Conservation (phyloP, 139 green algal genomes). For the Closterium sp. region DNA sequence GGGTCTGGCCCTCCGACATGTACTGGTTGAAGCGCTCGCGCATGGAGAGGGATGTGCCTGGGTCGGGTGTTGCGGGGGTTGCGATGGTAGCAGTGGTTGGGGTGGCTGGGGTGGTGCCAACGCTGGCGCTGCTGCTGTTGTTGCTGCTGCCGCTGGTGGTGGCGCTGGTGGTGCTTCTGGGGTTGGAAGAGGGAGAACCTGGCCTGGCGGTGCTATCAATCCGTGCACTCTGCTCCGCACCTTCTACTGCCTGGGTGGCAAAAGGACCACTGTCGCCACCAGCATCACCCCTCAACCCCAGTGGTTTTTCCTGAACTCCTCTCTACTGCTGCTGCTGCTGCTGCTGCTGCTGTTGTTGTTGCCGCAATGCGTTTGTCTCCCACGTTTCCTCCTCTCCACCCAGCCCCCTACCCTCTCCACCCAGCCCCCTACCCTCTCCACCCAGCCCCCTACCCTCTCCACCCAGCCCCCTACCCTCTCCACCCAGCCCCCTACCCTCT, state of each 20-base stretch:
- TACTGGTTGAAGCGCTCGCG: constrained; percentile 17
- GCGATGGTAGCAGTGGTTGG: neutral
- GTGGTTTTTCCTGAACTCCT: neutral
- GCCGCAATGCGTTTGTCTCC: neutral
- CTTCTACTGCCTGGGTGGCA: neutral
- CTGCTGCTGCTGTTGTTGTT: no score
- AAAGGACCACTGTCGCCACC: neutral
- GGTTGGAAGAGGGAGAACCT: neutral
- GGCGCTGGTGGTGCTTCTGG: neutral
- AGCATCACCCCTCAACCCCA: neutral
- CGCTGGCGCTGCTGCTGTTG: neutral
- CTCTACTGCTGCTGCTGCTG: neutral
- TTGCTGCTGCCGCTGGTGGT: neutral
- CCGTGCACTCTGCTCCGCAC: neutral
- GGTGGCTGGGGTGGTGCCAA: neutral
- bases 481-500: no score
- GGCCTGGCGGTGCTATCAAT: neutral
- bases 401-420: neutral
- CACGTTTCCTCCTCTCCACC: constrained; percentile 4
- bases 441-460: no score
- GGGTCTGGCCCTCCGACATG: constrained; percentile 7
- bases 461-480: no score
- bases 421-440: neutral
- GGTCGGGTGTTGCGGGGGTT: neutral
- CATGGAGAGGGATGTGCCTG: neutral